Conservation (phyloP, 2,329 filamentous ascomycete genomes). For the Thelonectria blattea region DNA sequence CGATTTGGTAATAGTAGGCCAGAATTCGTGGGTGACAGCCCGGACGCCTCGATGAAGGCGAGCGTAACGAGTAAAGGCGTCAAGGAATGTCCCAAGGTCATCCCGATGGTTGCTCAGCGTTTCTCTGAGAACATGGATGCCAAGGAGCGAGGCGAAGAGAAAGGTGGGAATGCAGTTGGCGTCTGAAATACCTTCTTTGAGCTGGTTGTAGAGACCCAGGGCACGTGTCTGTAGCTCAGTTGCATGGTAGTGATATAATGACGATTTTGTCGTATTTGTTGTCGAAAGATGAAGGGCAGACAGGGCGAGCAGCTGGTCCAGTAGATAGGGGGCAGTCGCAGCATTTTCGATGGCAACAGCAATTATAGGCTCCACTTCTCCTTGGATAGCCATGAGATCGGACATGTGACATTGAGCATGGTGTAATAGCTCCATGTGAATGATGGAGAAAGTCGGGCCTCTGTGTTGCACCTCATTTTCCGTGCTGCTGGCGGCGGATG, state of each 20-base stretch:
- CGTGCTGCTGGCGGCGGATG: background rate
- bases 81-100: background rate
- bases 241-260: background rate
- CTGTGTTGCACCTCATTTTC: background rate
- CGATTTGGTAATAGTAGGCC: background rate
- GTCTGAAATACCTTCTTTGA: background rate
- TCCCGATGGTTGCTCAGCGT: background rate
- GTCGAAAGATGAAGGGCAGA: constrained; percentile 1
- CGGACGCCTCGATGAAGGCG: background rate
- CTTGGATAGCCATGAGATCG: background rate
- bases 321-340: background rate
- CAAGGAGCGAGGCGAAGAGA: background rate
- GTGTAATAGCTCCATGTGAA: background rate
- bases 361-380: background rate
- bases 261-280: background rate
- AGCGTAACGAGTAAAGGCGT: background rate
- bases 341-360: background rate
- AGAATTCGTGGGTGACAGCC: background rate
- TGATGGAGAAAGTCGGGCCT: background rate
- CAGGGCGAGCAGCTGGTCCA: background rate
- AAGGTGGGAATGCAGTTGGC: background rate
- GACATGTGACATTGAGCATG: background rate
- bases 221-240: background rate
- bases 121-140: constrained; percentile 1
- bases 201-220: background rate